Base-by-base conservation (phyloP, 2,329 filamentous ascomycete species). In the Epicoccum sorghinum region DNA sequence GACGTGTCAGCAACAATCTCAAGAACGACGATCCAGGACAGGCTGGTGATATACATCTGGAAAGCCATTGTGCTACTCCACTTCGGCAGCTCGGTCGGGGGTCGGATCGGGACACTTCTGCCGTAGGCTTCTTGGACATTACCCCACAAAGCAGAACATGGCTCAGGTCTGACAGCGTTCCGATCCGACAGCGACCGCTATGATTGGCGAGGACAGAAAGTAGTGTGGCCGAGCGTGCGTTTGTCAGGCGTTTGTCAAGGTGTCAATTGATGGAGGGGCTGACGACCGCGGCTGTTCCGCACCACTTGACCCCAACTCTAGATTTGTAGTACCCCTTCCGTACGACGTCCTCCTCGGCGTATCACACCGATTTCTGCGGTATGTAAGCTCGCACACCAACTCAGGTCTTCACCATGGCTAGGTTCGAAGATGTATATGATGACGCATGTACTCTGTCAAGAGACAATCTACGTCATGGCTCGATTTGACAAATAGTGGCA, bases 11-110 rank as follows among this genome's bases (percentile, higher is more conserved):
- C 24, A 22, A 22, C 27, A 1, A 44, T 2, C 24, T 44, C 44
- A 23, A 48, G 23, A 33, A 35, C 13, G 4, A 40, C 29, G 23
- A 55, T 29, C 29, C 40, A 36, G 40, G 46, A 41, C 3, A 30
- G 22, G 24, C 40, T 25, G 13, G 36, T 49, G 30, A 49, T 55
- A 49, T 55, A 55, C 29, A 49, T 37, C 14, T 6, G 29, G 18
- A 8, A 35, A n/a, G 24, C 35, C 40, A 54, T 54, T 24, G 29
- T 18, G 40, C 14, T 48, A 40, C 40, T 48, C 51, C 44, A 23
- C 35, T n/a, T 27, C 66, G 64, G 63, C 57, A 66, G 41, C 64
- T 52, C 35, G 41, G 25, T 66, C 66, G 64, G 62, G 56, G 49
- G 30, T 42, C 45, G 45, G 45, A 47, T 7, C 27, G 27, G 27